Evolutionary conservation across 192 early-diverging fungal species (phyloP).

Genomic region (Coemansia sp.): DNA sequence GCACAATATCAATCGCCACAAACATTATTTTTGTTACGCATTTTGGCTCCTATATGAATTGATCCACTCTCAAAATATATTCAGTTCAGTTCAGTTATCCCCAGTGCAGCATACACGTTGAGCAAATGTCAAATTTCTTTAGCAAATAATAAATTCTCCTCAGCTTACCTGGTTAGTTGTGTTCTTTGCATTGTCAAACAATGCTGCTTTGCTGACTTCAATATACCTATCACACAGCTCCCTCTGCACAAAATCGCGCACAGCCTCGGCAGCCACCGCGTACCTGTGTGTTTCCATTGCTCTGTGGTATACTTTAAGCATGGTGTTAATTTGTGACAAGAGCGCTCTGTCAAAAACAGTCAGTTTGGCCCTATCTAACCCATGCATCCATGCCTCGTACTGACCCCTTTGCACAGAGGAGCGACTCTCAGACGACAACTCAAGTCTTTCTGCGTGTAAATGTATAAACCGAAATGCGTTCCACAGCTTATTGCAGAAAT

Average conservation of each 20-base stretch:
- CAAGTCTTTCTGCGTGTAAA: slow-evolving; percentile 31
- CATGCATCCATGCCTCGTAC: slow-evolving; percentile 18
- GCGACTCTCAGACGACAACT: slow-evolving; percentile 1
- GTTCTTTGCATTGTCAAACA: slow-evolving; percentile 62
- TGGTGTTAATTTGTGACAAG: slow-evolving; percentile 75
- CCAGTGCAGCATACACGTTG: too few relatives aligned
- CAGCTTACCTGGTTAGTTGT: slow-evolving; percentile 55
- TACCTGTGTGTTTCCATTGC: slow-evolving; percentile 73
- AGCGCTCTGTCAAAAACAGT: slow-evolving; percentile 84
- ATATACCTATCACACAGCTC: slow-evolving; percentile 97
- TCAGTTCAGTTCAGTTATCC: background rate
- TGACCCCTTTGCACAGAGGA: slow-evolving; percentile 3
- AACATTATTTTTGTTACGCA: slow-evolving; percentile 40
- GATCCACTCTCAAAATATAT: background rate
- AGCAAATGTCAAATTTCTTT: background rate
- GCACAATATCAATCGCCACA: slow-evolving; percentile 47
- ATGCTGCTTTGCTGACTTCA: slow-evolving; percentile 79
- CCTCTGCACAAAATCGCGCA: slow-evolving; percentile 86
- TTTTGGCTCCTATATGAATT: slow-evolving; percentile 29
- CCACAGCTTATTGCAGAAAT: slow-evolving; percentile 98
- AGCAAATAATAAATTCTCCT: background rate
- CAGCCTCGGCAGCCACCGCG: slow-evolving; percentile 73
- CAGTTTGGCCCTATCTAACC: slow-evolving; percentile 39
- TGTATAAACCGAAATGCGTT: slow-evolving; percentile 70
- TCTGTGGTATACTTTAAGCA: slow-evolving; percentile 64